Evolutionary conservation across 345 rosid species (phyloP), one percentile per base, ranked within the genome.

Genomic region (Laguncularia racemosa): DNA sequence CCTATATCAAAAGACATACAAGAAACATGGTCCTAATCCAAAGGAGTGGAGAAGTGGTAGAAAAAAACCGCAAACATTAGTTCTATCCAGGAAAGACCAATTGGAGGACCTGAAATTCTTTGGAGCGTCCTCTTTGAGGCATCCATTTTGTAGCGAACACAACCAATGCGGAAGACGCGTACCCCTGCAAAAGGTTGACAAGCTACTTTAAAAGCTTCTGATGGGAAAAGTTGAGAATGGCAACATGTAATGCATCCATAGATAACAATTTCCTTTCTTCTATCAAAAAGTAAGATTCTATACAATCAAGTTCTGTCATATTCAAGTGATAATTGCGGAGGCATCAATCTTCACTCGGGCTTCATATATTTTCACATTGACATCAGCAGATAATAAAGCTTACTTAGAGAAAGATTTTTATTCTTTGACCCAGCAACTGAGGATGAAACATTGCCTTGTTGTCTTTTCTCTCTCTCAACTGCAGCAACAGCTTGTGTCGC

Each of bases 401-500:
- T 77, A 80, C 78, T 80, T 60, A 74, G 50, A 55, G 77, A 67
- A 69, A 57, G 72, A 67, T 64, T 70, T 70, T 72, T 76, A 59
- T 54, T 76, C 68, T 76, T 76, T 21, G 70, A 50, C 70, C 74
- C 62, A 63, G 77, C 59, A 60, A 58, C 67, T 62, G 43, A 56
- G 53, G 52, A 52, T 61, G 69, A 55, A 52, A 67, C 76, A 60
- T 68, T 71, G 55, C 57, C 74, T 52, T 52, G 79, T 77, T 85
- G 88, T 70, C 78, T 76, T 73, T 75, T 86, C 70, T 83, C 78
- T 75, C 74, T 89, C 68, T 81, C 76, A 44, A 76, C 80, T 44
- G 84, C 97, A 67, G 88, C 97, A 76, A 93, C 91, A 40, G 95
- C 99, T 68, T 80, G 56, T 13, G 99, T 85, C 58, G 91, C 97